Base-by-base conservation (phyloP, 345 rosid genomes). In the Salix dunnii region DNA sequence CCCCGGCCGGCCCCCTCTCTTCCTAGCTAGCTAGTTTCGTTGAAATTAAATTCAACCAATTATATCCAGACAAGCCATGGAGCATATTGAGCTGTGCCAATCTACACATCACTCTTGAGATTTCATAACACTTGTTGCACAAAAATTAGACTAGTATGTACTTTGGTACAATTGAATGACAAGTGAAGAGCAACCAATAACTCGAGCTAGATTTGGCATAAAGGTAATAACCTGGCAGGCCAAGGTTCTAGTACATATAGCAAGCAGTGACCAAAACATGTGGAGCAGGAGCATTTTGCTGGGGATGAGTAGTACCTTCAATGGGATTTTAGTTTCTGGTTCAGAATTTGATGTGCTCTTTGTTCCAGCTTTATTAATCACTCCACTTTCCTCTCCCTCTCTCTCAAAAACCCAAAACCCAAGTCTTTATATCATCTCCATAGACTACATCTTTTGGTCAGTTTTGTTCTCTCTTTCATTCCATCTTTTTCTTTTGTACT, bases 181-280 rank as follows among this genome's bases (percentile, higher is more conserved):
- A 75, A 81, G 74, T 67, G 73, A 61, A 72, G 68, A 78, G 74
- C 77, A 69, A 67, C 27, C 46, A 12, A 38, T 74, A 67, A 46
- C 64, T 78, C 67, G 55, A 21, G 79, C 82, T 74, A 62, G 76
- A 70, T 81, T 68, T 60, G 74, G 76, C 81, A 81, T 76, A 76
- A 76, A 71, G 76, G 58, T 40, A 76, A 61, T 28, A 68, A 79
- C 46, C 78, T 55, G 71, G 81, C 75, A 71, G 75, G 63, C 73
- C 76, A 53, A 68, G 72, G 74, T 72, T 78, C 80, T 33, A n/a
- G 58, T 51, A 46, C n/a, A 75, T 60, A 51, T 77, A 72, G 85
- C 23, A 78, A 82, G 71, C 71, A 61, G 82, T 76, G 80, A 78
- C 80, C 68, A 66, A 82, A 75, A 73, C 79, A 55, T 74, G 69